Evolutionary conservation across 169 alveolate genomes (phyloP).

Genomic region (Plasmodium cynomolgi): DNA sequence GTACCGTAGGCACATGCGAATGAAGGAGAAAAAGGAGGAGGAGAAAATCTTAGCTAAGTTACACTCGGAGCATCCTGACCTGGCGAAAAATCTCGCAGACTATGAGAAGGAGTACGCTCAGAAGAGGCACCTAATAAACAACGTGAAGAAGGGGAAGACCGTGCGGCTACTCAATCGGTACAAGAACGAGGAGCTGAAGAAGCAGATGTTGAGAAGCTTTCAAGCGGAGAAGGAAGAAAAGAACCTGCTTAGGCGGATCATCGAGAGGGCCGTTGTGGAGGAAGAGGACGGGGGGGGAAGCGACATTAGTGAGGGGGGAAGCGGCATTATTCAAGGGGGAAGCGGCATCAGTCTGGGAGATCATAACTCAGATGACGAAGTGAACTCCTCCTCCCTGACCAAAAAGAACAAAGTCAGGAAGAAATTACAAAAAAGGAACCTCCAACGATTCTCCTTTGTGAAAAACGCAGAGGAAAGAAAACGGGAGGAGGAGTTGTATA

Average conservation of each 20-base stretch:
- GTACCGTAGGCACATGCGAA: constrained; percentile 27
- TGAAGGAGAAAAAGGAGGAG: constrained; percentile 59
- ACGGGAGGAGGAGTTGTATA: constrained; percentile 15
- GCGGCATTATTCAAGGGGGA: too few relatives aligned
- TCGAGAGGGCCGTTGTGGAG: constrained; percentile 18
- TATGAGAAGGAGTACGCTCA: constrained; percentile 71
- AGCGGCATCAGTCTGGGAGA: neutral
- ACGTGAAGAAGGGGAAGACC: constrained; percentile 52
- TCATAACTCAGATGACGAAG: neutral
- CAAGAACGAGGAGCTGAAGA: constrained; percentile 52
- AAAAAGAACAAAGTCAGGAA: constrained; percentile 11
- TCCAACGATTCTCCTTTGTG: constrained; percentile 56
- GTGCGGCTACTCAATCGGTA: constrained; percentile 32
- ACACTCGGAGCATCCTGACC: constrained; percentile 25
- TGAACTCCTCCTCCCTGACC: neutral
- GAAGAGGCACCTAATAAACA: constrained; percentile 55
- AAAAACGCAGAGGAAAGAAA: constrained; percentile 55
- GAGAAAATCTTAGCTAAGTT: constrained; percentile 22
- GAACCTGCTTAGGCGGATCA: constrained; percentile 17
- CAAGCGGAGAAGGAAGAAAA: constrained; percentile 59
- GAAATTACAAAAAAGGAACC: constrained; percentile 46
- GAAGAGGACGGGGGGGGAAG: neutral
- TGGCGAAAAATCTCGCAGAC: neutral
- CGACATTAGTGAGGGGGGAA: neutral
- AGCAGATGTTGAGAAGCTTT: constrained; percentile 29